Evolutionary conservation across 2,329 filamentous ascomycete species (phyloP), one percentile per base, ranked within the genome.

Genomic region (Botrytis fragariae): DNA sequence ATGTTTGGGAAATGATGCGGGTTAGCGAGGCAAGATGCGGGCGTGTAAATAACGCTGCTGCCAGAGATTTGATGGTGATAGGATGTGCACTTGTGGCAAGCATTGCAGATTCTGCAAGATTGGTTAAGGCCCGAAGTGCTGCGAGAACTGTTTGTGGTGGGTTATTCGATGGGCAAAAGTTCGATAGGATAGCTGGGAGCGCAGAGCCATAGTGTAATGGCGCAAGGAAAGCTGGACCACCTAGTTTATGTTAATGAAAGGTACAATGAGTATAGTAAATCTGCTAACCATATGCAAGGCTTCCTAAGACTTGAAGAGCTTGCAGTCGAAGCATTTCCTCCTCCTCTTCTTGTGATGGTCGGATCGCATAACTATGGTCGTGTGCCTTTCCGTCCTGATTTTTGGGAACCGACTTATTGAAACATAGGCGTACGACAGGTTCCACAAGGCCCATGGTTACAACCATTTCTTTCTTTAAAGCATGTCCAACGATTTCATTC

Each of bases 401-500:
- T 82, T 84, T 83, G 78, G 37, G 74, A 82, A 79, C 62, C 81
- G 80, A 25, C 80, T 80, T 79, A 69, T 78, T 79, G 72, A 82
- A 82, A 57, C 92, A 82, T 69, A 89, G 82, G 51, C 85, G 84
- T 42, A 89, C 85, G 67, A 93, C 84, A 48, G 88, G 87, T 71
- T 89, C 87, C 64, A 96, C 83, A 42, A 93, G 85, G 29, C 95
- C 95, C 72, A 89, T 84, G 73, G 85, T 86, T 59, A 98, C 87
- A 85, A 91, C 95, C 73, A 89, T 83, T 82, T 95, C 92, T 83
- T 99, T 99, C 81, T 91, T 91, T 82, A 95, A 91, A 48, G 92
- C 87, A 82, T 98, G 94, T 37, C 96, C 96, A 74, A 97, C 90
- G 65, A 97, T 88, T 76, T 96, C 92, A 82, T 97, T 96, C 85